Evolutionary conservation across 352 stramenopile genomes (phyloP).

Genomic region (Pythium sp.): DNA sequence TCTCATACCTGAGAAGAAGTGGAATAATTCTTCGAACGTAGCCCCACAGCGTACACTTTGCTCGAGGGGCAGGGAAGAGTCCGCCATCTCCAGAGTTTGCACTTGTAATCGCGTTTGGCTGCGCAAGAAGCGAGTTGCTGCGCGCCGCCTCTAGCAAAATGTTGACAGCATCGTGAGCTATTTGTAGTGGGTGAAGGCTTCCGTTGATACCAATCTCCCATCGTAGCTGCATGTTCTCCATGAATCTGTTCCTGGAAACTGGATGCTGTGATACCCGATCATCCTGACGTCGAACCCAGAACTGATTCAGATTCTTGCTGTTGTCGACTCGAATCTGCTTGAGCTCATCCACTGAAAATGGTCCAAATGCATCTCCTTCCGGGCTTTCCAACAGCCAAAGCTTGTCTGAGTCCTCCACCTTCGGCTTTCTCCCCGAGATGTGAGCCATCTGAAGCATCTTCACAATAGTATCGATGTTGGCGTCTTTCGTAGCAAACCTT

Average conservation of each 20-base stretch:
- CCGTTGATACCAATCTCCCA: constrained; percentile 74
- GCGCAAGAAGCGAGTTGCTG: constrained; percentile 52
- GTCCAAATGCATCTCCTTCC: constrained; percentile 25
- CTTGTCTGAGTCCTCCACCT: constrained; percentile 29
- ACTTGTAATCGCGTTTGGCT: constrained; percentile 15
- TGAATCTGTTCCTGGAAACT: constrained; percentile 31
- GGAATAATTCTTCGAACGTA: constrained; percentile 49
- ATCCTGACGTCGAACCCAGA: constrained; percentile 31
- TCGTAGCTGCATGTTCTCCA: constrained; percentile 72
- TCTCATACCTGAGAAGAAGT: constrained; percentile 43
- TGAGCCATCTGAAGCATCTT: constrained; percentile 70
- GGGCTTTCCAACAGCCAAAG: constrained; percentile 46
- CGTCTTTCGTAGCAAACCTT: constrained; percentile 38
- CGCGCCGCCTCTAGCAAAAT: constrained; percentile 59
- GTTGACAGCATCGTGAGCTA: constrained; percentile 66
- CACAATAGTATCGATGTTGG: constrained; percentile 45
- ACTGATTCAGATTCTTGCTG: constrained; percentile 24
- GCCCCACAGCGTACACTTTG: constrained; percentile 47
- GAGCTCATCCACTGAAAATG: constrained; percentile 51
- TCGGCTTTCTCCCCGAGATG: constrained; percentile 26
- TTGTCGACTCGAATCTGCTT: constrained; percentile 36
- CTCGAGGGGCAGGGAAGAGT: constrained; percentile 52
- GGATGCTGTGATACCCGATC: constrained; percentile 35
- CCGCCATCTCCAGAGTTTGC: constrained; percentile 23
- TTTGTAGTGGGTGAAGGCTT: constrained; percentile 41